Evolutionary conservation across 164 flowering plant species (phyloP).

Genomic region (Dillenia suffruticosa): DNA sequence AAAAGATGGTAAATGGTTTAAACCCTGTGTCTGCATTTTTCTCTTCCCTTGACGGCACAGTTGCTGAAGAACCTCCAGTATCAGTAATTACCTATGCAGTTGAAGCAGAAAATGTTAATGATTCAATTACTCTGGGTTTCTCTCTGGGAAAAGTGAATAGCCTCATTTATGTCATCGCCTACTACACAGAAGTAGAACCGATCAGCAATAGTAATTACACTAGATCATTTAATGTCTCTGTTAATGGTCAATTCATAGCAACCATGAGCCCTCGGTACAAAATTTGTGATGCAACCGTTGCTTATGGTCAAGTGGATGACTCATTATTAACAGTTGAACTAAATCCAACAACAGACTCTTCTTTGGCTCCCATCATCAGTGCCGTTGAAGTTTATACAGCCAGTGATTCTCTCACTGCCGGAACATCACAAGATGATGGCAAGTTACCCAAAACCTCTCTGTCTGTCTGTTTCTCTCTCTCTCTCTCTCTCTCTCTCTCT

Average conservation of each 20-base stretch:
- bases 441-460: not conserved
- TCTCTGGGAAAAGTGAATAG: not conserved
- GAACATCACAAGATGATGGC: slow-evolving; percentile 10
- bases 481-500: not conserved
- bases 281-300: slow-evolving; percentile 2
- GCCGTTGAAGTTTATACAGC: slow-evolving; percentile 13
- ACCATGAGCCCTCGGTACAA: slow-evolving; percentile 4
- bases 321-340: not conserved
- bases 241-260: not conserved
- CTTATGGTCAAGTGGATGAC: not conserved
- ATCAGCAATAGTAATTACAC: not conserved
- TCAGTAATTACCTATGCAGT: slow-evolving; percentile 3
- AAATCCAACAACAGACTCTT: not conserved
- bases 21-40: not conserved
- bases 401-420: not conserved
- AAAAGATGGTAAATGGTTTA: not conserved
- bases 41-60: not conserved
- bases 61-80: slow-evolving; percentile 8
- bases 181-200: slow-evolving; percentile 10
- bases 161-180: slow-evolving; percentile 1
- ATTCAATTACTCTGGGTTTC: slow-evolving; percentile 2
- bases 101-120: slow-evolving; percentile 1
- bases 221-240: slow-evolving; percentile 2
- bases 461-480: too few species aligned
- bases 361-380: slow-evolving; percentile 5